phyloP scores from a whole-genome alignment of 1,284 basidiomycete genomes.

The Cutaneotrichosporon cutaneum region DNA sequence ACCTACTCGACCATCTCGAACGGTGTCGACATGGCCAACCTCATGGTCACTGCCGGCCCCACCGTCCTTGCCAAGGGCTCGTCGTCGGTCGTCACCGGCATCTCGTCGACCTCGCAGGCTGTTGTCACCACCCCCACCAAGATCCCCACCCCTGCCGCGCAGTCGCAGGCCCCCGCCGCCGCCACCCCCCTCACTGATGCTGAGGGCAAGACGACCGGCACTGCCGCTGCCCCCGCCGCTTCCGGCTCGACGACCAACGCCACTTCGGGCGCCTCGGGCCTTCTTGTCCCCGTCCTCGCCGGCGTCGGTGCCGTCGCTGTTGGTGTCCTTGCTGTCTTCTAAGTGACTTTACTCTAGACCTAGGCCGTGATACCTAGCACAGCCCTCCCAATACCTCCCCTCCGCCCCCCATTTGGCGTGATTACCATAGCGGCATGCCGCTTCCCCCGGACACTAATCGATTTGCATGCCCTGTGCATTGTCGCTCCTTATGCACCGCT shows the following conservation, averaged over 20 bases:
- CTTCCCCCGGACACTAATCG: conserved; percentile 7
- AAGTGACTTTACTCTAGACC: conserved; percentile 16
- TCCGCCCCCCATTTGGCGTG: neutral
- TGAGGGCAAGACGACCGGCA: conserved; percentile 18
- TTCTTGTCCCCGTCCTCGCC: conserved; percentile 15
- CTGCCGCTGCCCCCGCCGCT: conserved; percentile 19
- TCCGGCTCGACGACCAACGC: conserved; percentile 11
- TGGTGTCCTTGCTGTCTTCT: conserved; percentile 33
- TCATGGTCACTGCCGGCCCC: conserved; percentile 39
- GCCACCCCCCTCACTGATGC: conserved; percentile 21
- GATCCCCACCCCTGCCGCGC: conserved; percentile 5
- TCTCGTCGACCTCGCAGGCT: conserved; percentile 33
- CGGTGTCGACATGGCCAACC: conserved; percentile 43
- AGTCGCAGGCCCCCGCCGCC: conserved; percentile 2
- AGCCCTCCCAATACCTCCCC: neutral
- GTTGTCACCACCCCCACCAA: conserved; percentile 19
- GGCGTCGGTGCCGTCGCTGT: conserved; percentile 20
- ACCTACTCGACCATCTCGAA: conserved; percentile 51
- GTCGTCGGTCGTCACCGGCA: conserved; percentile 21
- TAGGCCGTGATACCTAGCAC: conserved; percentile 3
- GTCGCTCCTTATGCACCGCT: conserved; percentile 12
- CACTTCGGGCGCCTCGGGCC: conserved; percentile 16
- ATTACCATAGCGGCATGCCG: conserved; percentile 5
- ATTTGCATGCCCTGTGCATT: conserved; percentile 14
- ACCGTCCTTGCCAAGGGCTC: conserved; percentile 30